These are phyloP conservation scores for Fusarium sp. DNA, from an alignment of 2,329 filamentous ascomycete species.

Conservation along the genomic window DNA sequence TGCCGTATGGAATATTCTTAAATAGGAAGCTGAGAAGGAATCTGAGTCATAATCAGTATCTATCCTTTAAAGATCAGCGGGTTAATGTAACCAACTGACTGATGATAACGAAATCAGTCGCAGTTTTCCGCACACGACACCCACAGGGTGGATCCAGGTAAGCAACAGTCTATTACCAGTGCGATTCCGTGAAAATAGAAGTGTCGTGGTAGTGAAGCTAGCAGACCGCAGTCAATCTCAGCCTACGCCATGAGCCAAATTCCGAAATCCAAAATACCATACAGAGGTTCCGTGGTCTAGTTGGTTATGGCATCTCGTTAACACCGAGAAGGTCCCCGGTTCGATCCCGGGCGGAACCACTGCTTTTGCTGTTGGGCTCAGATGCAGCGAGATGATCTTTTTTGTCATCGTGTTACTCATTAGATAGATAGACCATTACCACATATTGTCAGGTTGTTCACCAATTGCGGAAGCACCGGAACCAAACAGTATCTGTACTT, in stretches of 20 bases:
- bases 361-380: not conserved
- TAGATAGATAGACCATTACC: no score
- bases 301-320: not conserved
- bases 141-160: no score
- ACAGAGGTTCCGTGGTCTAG: not conserved
- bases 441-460: no score
- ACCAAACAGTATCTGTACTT: no score
- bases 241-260: no score
- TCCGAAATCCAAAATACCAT: no score
- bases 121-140: not conserved
- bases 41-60: not conserved
- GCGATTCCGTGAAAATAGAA: no score
- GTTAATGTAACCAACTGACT: not conserved
- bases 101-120: not conserved
- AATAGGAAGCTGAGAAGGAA: slow-evolving; percentile 10
- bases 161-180: no score
- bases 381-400: not conserved
- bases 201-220: no score
- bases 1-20: slow-evolving; percentile 5
- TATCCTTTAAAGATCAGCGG: not conserved
- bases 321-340: not conserved
- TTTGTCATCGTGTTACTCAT: not conserved
- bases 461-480: no score
- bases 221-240: no score
- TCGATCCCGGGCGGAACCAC: not conserved